Base-by-base conservation (phyloP, 345 rosid genomes). In the Kernera saxatilis region DNA sequence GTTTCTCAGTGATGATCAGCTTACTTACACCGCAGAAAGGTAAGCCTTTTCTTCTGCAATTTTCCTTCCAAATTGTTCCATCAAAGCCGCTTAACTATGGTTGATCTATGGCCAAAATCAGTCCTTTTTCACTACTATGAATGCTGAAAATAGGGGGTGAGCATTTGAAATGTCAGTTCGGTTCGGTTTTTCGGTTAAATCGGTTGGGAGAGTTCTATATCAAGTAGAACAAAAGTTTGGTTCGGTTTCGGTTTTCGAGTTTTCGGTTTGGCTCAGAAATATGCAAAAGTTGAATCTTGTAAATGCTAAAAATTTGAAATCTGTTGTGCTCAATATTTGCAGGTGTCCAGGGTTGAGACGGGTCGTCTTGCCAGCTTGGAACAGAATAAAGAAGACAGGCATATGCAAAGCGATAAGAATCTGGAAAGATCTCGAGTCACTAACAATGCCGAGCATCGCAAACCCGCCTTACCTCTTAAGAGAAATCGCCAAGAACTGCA, bases 361-460 rank as follows among this genome's bases (percentile, higher is more conserved):
- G 33, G 78, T 93, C 6, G 92, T 93, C 21, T 41, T 91, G 65
- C 98, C 96, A 1, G 97, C 96, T 19, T 91, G 92, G 96, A 91
- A 91, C 80, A 80, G 90, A 75, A 84, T 93, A 76, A 87, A 84
- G 69, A 82, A 75, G 80, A 79, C 84, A 0, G 91, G 85, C 32
- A 87, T 93, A 52, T 86, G 92, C 85, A 81, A 74, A 66, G 92
- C 97, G 2, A 82, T 91, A 78, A 81, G 71, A 6, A 62, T 69
- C 58, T 93, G 96, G 96, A 82, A 45, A 56, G 85, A 87, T 73
- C 97, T 93, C 12, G 94, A 86, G 67, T 93, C 97, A 43, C 50
- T 93, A 41, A 93, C 98, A 46, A 91, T 93, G 96, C 97, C 97
- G 1, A 87, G 91, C 85, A 87, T 91, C 36, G 86, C 81, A 19